Percentiles rank a stretch among this genome's conserved stretches.
These are phyloP conservation scores for Mucor racemosus DNA, from an alignment of 371 early-diverging fungal species.

Conservation along the genomic window DNA sequence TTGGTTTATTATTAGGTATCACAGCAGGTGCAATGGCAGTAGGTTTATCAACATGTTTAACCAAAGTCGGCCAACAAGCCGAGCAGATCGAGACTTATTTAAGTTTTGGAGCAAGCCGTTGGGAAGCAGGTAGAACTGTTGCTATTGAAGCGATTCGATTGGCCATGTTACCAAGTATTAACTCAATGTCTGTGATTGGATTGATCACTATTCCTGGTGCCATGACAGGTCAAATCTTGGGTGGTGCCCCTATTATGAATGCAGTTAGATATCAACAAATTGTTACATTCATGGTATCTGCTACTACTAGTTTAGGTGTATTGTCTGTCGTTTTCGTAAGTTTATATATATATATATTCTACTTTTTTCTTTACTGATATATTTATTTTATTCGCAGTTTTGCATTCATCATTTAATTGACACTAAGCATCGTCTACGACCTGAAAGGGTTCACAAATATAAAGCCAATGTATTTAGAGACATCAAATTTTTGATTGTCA, in stretches of 20 bases:
- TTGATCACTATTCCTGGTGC: slow-evolving; percentile 89
- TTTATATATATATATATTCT: background rate
- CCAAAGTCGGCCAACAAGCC: slow-evolving; percentile 58
- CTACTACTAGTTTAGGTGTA: slow-evolving; percentile 70
- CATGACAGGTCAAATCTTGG: slow-evolving; percentile 92
- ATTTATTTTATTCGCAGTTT: slow-evolving; percentile 32
- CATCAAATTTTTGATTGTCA: slow-evolving; percentile 14
- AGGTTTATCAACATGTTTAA: slow-evolving; percentile 67
- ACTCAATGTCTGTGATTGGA: slow-evolving; percentile 85
- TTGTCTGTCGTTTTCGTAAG: slow-evolving; percentile 64
- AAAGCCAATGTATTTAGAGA: slow-evolving; percentile 31
- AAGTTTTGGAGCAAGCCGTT: slow-evolving; percentile 82
- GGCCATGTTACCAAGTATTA: slow-evolving; percentile 84
- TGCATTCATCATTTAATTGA: slow-evolving; percentile 69
- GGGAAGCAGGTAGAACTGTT: slow-evolving; percentile 82
- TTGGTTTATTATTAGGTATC: slow-evolving; percentile 89
- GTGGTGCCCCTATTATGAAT: slow-evolving; percentile 81
- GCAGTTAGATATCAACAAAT: slow-evolving; percentile 85
- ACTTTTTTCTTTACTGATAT: background rate
- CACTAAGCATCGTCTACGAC: slow-evolving; percentile 54
- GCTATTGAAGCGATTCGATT: slow-evolving; percentile 74
- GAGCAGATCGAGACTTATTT: slow-evolving; percentile 79
- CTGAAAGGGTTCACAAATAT: slow-evolving; percentile 52
- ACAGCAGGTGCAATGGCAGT: slow-evolving; percentile 85
- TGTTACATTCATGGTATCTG: slow-evolving; percentile 84